These are phyloP conservation scores for Auriscalpium orientale DNA, from an alignment of 768 basidiomycete species.

Conservation along the genomic window DNA sequence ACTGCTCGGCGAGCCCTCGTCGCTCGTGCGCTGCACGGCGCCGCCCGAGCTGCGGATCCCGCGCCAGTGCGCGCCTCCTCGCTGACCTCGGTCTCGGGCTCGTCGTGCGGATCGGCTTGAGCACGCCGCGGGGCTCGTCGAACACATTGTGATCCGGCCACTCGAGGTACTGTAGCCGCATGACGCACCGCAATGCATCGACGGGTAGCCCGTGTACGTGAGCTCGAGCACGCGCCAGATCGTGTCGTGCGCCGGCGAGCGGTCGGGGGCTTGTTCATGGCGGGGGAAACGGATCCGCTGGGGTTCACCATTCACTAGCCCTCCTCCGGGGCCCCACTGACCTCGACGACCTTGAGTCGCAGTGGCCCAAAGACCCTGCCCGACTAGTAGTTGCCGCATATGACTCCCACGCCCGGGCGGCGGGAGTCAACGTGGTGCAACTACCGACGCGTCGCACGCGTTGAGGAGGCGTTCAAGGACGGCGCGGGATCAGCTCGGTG, in stretches of 20 bases:
- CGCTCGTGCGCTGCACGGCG: conserved; percentile 2
- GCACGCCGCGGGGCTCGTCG: conserved; percentile 65
- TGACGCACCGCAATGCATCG: conserved; percentile 56
- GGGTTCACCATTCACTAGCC: conserved; percentile 13
- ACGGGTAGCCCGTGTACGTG: conserved; percentile 51
- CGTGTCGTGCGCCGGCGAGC: conserved; percentile 16
- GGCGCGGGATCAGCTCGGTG: no score
- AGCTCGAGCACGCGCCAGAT: conserved; percentile 66
- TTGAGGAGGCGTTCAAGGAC: no score
- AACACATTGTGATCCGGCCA: conserved; percentile 99
- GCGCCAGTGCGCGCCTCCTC: conserved; percentile 11
- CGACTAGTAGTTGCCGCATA: conserved; percentile 25
- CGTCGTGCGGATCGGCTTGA: conserved; percentile 72
- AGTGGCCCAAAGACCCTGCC: conserved; percentile 64
- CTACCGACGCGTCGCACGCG: no score
- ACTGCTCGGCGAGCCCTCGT: conserved; percentile 4
- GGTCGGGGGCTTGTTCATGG: no score
- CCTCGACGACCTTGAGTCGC: conserved; percentile 44
- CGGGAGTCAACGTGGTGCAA: no score
- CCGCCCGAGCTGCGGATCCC: not conserved
- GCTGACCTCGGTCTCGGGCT: conserved; percentile 23
- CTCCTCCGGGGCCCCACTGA: conserved; percentile 39
- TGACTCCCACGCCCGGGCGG: no score
- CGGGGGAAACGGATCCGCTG: conserved; percentile 14
- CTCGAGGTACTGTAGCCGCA: conserved; percentile 86